Conservation (phyloP, 73 alveolate genomes). For the Stentor roeselii region DNA sequence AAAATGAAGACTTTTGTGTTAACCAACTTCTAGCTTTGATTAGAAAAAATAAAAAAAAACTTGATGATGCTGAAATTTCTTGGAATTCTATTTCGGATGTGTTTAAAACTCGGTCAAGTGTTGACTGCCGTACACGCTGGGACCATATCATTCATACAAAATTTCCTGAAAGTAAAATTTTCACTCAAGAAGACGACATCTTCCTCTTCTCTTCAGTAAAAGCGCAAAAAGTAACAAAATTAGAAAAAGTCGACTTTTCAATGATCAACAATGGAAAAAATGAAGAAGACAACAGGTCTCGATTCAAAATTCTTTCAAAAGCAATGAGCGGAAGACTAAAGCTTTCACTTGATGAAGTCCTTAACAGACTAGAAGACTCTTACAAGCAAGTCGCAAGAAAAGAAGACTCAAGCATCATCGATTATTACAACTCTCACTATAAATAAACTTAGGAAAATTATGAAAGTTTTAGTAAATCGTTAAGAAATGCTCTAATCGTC, state of each 20-base stretch:
- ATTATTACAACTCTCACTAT: slow-evolving; percentile 10
- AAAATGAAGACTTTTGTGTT: slow-evolving; percentile 45
- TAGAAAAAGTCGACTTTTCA: background rate
- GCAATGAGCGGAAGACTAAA: slow-evolving; percentile 17
- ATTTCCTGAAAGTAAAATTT: background rate
- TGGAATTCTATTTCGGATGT: background rate
- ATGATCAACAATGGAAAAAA: background rate
- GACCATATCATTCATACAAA: background rate
- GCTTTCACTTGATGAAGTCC: background rate
- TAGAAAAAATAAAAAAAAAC: slow-evolving; percentile 18
- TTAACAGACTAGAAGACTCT: background rate
- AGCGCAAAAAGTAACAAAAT: background rate
- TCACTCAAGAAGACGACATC: background rate
- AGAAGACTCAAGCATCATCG: background rate
- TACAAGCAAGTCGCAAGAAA: background rate
- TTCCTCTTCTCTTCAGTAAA: background rate
- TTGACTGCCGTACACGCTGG: slow-evolving; percentile 1
- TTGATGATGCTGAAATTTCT: background rate
- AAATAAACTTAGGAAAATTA: background rate
- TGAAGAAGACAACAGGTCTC: background rate
- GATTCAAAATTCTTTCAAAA: background rate
- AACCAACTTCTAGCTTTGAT: slow-evolving; percentile 33
- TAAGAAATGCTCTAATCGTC: background rate
- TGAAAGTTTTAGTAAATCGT: too few species aligned
- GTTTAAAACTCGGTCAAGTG: background rate